Evolutionary conservation across 331 rosid genomes (phyloP).

Genomic region (Cucumis variabilis): DNA sequence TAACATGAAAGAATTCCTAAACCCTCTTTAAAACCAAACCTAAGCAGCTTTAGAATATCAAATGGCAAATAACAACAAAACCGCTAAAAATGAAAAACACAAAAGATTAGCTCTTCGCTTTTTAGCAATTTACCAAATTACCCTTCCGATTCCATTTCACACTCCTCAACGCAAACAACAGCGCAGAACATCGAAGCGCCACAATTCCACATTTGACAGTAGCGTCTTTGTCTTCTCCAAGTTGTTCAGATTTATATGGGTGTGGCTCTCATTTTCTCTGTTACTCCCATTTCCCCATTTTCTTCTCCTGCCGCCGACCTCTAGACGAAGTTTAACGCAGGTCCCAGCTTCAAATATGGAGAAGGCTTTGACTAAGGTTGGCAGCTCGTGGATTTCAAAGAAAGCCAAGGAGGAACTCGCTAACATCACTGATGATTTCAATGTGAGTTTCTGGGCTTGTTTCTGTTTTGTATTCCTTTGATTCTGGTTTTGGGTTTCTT

Average conservation of each 20-base stretch:
- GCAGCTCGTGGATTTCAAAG: conserved; percentile 77
- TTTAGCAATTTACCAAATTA: neutral
- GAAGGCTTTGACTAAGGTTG: conserved; percentile 81
- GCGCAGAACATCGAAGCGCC: neutral
- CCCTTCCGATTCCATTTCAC: neutral
- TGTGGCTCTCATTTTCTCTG: neutral
- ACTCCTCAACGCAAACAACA: neutral
- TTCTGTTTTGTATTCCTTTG: neutral
- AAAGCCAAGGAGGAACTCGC: conserved; percentile 88
- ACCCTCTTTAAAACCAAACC: too few relatives aligned
- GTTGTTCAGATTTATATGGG: conserved; percentile 17
- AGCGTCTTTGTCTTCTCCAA: neutral
- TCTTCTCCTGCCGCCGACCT: neutral
- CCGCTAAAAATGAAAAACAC: neutral
- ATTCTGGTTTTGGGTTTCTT: neutral
- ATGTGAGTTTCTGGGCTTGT: conserved; percentile 49
- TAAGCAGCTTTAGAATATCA: neutral
- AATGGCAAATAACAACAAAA: neutral
- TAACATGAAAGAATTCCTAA: too few relatives aligned
- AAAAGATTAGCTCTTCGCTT: neutral
- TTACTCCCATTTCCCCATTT: neutral
- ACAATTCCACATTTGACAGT: conserved; percentile 19
- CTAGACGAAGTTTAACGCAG: conserved; percentile 33
- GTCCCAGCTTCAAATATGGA: conserved; percentile 58
- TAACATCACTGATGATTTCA: conserved; percentile 72